Conservation (phyloP, 139 green algal species). For the Chlamydomonas schloesseri region DNA sequence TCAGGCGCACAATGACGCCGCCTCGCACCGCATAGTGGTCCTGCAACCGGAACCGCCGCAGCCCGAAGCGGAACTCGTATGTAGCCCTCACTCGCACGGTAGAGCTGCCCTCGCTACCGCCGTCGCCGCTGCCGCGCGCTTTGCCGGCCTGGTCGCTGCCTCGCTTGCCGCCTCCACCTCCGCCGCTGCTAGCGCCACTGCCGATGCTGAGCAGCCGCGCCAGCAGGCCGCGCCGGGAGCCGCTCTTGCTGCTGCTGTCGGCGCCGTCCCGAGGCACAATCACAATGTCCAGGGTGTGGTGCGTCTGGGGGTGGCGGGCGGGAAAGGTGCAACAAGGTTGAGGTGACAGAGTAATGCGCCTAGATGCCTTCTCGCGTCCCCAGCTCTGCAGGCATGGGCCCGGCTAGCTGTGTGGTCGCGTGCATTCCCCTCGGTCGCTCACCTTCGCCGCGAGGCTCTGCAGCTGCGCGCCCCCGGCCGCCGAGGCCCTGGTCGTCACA, state of each 20-base stretch:
- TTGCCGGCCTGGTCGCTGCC: not conserved
- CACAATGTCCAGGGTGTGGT: constrained; percentile 12
- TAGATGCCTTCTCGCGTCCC: too few relatives aligned
- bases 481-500: too few relatives aligned
- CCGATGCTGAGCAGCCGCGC: constrained; percentile 1
- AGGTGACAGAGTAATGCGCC: too few relatives aligned
- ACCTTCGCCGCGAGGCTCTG: too few relatives aligned
- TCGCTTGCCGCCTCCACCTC: too few relatives aligned
- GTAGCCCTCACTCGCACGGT: not conserved
- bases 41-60: constrained; percentile 17
- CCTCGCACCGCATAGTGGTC: constrained; percentile 2
- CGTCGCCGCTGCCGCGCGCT: not conserved
- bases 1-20: not conserved
- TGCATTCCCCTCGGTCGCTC: not conserved
- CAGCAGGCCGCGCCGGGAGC: not conserved
- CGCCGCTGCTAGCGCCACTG: not conserved
- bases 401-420: too few relatives aligned
- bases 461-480: too few relatives aligned
- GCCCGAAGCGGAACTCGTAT: constrained; percentile 11
- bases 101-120: too few relatives aligned
- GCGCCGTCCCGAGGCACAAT: not conserved
- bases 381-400: not conserved
- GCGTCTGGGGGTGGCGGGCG: not conserved
- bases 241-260: not conserved
- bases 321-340: not conserved